Base-by-base conservation (phyloP, 768 basidiomycete genomes). In the Leccinum pellstonianum region DNA sequence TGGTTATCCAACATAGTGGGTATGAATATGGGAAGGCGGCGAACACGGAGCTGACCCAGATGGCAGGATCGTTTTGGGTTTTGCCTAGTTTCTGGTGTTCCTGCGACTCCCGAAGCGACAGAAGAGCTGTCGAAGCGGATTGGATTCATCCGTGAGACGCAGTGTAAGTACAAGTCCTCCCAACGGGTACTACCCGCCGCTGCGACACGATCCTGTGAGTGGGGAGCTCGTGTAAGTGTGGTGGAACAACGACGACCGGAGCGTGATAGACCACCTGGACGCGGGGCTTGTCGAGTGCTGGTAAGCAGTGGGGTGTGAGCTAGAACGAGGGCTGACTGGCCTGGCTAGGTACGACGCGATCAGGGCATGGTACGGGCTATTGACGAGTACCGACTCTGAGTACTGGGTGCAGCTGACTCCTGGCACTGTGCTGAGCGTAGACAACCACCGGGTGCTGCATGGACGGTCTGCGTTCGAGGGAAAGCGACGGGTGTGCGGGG, bases 191-290 rank as follows among this genome's bases (percentile, higher is more conserved):
- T 23, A 23, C 21, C 89, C 95, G 0, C 83, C 90, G 0, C 78
- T 98, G 5, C 76, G 80, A 15, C 90, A 93, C 69, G 87, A 93
- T 55, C 65, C 73, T 2, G 55, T 71, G 8, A 83, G 79, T 12
- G 85, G 83, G 2, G 83, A 87, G 61, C 79, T 98, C 0, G 73
- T 79, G 4, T 88, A 92, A 61, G 87, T 98, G 35, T 76, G 95
- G 55, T 98, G 95, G 92, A 98, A 98, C 68, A 95, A 93, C 62
- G 90, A 95, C 64, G 95, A 98, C 72, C 79, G 96, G 54, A 95
- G 92, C 59, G 88, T 87, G 3, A 82, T 98, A 78, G 83, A 77
- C 61, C 77, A 80, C 61, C 63, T 92, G 62, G 76, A 77, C 15
- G 76, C 86, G 0, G 78, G 79, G 8, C 67, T 83, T 60, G 85